Evolutionary conservation across 331 rosid genomes (phyloP).

Genomic region (Malus hybrid): DNA sequence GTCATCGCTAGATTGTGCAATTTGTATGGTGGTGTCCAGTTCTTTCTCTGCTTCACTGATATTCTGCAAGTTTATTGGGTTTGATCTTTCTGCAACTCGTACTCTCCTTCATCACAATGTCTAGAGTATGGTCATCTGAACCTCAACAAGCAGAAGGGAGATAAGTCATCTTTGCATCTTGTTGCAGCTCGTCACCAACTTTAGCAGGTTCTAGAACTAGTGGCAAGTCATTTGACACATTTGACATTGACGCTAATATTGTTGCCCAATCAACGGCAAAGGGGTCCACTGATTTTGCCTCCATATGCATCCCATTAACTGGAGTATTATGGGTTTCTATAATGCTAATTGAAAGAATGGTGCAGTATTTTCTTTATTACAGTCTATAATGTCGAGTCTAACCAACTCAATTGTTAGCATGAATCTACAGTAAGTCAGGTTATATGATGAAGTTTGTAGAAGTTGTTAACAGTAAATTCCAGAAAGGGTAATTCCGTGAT

Average conservation of each 20-base stretch:
- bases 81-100: not conserved
- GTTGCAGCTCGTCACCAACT: conserved; percentile 48
- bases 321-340: conserved; percentile 75
- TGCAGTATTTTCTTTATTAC: too few species aligned
- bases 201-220: conserved; percentile 51
- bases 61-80: too few species aligned
- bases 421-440: too few species aligned
- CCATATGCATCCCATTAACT: conserved; percentile 68
- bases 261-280: conserved; percentile 87
- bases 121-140: conserved; percentile 37
- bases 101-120: conserved; percentile 52
- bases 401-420: too few species aligned
- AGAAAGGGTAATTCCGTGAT: not conserved
- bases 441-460: too few species aligned
- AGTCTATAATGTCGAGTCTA: too few species aligned
- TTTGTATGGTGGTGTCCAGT: too few species aligned
- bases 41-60: too few species aligned
- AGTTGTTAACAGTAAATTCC: too few species aligned
- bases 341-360: conserved; percentile 55
- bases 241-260: conserved; percentile 82
- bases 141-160: conserved; percentile 40
- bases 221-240: conserved; percentile 53
- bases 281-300: conserved; percentile 78
- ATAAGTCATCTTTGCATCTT: conserved; percentile 42
- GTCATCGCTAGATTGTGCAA: too few species aligned